phyloP scores from a whole-genome alignment of 768 basidiomycete species.

The Leccinum subgranulosum region DNA sequence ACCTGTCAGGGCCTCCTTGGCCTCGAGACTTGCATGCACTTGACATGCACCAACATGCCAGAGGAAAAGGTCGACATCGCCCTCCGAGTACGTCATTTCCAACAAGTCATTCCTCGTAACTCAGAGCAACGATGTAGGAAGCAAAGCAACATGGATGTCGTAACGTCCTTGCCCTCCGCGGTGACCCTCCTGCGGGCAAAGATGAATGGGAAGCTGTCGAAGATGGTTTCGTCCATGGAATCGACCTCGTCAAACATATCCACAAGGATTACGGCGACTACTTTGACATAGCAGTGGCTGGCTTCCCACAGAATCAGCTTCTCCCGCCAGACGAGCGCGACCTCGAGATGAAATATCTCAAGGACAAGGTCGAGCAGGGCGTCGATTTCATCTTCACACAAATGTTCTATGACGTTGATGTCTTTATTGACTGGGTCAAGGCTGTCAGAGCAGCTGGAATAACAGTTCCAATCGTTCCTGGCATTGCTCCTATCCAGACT shows the following conservation, averaged over 20 bases:
- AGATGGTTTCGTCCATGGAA: conserved; percentile 85
- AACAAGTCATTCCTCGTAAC: conserved; percentile 3
- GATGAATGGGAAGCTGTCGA: conserved; percentile 92
- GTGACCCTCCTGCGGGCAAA: conserved; percentile 86
- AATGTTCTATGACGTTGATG: conserved; percentile 93
- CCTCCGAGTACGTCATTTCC: conserved; percentile 59
- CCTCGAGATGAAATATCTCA: conserved; percentile 80
- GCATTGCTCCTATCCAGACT: conserved; percentile 94
- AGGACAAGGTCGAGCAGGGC: conserved; percentile 89
- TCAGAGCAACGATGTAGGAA: conserved; percentile 50
- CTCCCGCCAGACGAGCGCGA: conserved; percentile 72
- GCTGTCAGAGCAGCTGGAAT: conserved; percentile 81
- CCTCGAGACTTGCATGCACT: conserved; percentile 96
- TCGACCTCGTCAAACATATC: conserved; percentile 91
- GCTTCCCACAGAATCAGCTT: conserved; percentile 82
- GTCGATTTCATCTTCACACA: conserved; percentile 95
- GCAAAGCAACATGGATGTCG: conserved; percentile 87
- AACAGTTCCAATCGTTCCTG: conserved; percentile 86
- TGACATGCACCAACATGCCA: conserved; percentile 99
- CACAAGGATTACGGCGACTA: conserved; percentile 80
- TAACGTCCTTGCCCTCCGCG: conserved; percentile 90
- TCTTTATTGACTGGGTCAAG: conserved; percentile 92
- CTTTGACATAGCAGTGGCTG: conserved; percentile 93
- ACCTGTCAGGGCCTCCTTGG: conserved; percentile 92
- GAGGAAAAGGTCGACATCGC: conserved; percentile 91